Evolutionary conservation across 2,329 filamentous ascomycete genomes (phyloP).

Genomic region (Elsinoe perseae): DNA sequence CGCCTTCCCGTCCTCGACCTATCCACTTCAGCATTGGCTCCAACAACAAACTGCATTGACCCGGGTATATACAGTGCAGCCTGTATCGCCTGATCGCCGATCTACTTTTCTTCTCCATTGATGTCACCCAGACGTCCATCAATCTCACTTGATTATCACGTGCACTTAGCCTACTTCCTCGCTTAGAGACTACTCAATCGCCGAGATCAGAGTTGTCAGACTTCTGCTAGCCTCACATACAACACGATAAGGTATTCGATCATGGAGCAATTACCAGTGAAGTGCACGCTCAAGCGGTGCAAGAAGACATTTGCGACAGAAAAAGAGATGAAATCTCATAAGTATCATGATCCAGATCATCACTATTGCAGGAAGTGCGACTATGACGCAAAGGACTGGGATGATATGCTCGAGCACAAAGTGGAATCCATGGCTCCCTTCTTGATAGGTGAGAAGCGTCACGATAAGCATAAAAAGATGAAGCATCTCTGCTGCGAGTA

Average conservation of each 20-base stretch:
- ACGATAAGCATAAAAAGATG: constrained; percentile 22
- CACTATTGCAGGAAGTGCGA: constrained; percentile 42
- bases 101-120: no score
- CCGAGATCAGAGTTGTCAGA: no score
- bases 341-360: constrained; percentile 37
- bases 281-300: constrained; percentile 43
- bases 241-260: not conserved
- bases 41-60: no score
- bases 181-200: no score
- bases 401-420: constrained; percentile 28
- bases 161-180: no score
- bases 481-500: constrained; percentile 48
- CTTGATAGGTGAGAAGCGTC: constrained; percentile 20
- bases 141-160: no score
- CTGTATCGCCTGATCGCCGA: no score
- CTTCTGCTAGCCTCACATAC: not conserved
- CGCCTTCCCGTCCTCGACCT: no score
- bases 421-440: constrained; percentile 28
- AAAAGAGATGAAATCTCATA: constrained; percentile 46
- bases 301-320: constrained; percentile 37
- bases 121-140: no score
- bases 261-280: constrained; percentile 24
- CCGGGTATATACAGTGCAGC: no score
- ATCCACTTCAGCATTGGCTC: no score
- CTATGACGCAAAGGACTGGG: constrained; percentile 29